Evolutionary conservation across 345 rosid genomes (phyloP).

Genomic region (Schrenkiella parvula): DNA sequence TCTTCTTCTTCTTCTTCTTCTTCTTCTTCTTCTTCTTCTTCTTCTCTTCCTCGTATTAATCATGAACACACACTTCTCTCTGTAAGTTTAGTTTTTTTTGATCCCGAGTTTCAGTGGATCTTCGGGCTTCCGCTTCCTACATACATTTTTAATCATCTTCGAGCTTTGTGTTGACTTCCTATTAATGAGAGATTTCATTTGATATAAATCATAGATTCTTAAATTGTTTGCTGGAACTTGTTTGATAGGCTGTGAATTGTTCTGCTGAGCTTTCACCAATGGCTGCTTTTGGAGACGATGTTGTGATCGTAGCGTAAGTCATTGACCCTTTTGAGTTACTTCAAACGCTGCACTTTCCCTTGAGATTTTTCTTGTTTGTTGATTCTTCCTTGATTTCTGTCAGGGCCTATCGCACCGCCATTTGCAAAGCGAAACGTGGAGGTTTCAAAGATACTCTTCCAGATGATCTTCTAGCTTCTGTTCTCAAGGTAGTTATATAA

Average conservation of each 20-base stretch:
- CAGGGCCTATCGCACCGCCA: constrained; percentile 90
- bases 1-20: constrained; percentile 28
- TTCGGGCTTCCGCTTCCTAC: background rate
- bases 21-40: constrained; percentile 27
- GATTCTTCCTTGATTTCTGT: background rate
- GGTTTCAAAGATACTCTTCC: constrained; percentile 90
- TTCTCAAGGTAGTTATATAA: constrained; percentile 94
- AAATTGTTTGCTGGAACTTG: background rate
- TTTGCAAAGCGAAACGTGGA: constrained; percentile 85
- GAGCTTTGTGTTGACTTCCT: background rate
- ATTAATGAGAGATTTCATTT: background rate
- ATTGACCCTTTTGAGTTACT: background rate
- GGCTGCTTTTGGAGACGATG: constrained; percentile 75
- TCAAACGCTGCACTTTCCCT: background rate
- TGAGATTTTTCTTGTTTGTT: background rate
- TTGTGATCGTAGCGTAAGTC: constrained; percentile 93
- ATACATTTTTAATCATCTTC: background rate
- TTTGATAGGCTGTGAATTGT: constrained; percentile 56
- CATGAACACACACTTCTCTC: constrained; percentile 38
- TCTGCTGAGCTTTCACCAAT: constrained; percentile 64
- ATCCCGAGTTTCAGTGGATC: background rate
- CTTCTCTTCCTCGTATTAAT: constrained; percentile 25
- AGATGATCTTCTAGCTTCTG: constrained; percentile 79
- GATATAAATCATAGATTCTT: background rate
- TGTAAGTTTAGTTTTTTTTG: constrained; percentile 39